These are phyloP conservation scores for Quercus tomentella DNA, from an alignment of 331 rosid genomes.

Conservation along the genomic window DNA sequence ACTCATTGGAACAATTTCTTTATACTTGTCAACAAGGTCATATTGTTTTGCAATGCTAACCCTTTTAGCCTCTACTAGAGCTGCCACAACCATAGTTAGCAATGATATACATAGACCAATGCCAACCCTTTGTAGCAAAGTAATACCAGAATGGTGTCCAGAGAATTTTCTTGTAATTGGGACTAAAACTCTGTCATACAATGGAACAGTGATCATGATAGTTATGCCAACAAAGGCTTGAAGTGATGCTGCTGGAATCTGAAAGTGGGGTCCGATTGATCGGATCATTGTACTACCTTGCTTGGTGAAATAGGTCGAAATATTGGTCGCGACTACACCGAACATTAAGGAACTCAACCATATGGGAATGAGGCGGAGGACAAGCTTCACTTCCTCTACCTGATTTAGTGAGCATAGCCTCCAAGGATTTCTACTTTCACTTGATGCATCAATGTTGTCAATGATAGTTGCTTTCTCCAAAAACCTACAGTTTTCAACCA, in stretches of 20 bases:
- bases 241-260: constrained; percentile 27
- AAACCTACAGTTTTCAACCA: constrained; percentile 6
- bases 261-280: constrained; percentile 15
- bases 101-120: constrained; percentile 25
- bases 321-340: constrained; percentile 7
- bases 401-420: constrained; percentile 26
- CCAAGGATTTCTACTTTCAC: constrained; percentile 28
- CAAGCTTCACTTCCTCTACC: constrained; percentile 38
- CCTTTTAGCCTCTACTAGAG: constrained; percentile 32
- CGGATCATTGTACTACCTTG: constrained; percentile 32
- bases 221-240: constrained; percentile 16
- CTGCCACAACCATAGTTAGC: constrained; percentile 21
- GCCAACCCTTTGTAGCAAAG: constrained; percentile 29
- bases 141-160: constrained; percentile 24
- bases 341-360: constrained; percentile 29
- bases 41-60: background rate
- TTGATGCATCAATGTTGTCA: constrained; percentile 20
- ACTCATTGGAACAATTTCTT: background rate
- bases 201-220: background rate
- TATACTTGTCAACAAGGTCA: background rate
- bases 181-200: constrained; percentile 22
- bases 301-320: constrained; percentile 22
- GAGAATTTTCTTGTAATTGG: constrained; percentile 17
- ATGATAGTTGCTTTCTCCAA: constrained; percentile 33
- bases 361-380: constrained; percentile 28